Base-by-base conservation (phyloP, 441 rosid genomes). In the Pelargonium australe region DNA sequence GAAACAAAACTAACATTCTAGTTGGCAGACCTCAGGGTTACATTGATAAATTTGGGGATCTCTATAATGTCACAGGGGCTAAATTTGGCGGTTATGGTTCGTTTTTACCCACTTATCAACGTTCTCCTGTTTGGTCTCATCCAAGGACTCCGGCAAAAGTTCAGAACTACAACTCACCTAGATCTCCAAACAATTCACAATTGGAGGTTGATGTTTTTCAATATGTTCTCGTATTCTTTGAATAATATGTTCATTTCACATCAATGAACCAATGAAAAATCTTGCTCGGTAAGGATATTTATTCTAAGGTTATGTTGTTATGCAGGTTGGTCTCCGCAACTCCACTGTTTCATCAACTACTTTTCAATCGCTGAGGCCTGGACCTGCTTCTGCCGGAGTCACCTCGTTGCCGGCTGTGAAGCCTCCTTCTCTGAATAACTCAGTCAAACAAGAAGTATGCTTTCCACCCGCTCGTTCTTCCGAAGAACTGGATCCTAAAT, bases 51-150 rank as follows among this genome's bases (percentile, higher is more conserved):
- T 58, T 19, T 20, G 63, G 31, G 63, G 31, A 19, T 19, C 25
- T 58, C 28, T 76, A 69, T 73, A 63, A 78, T 28, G 69, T 71
- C 73, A 72, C 87, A 95, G 99, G 99, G 75, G 80, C 99, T 51
- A 92, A 87, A 76, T 92, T 75, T 85, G 99, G 97, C 75, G 97
- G 95, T 41, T 95, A 95, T 80, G 99, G 98, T 78, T 95, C 99
- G 17, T 95, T 95, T 80, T 85, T 95, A 75, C 90, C 92, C 64
- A 63, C 92, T 58, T 81, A 84, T 81, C 86, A 85, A 66, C 94
- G 97, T 41, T 90, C 99, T 73, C 98, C 96, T 74, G 74, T 78
- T 64, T 80, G 81, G 80, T 74, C 95, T 78, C 83, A 75, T 75
- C 84, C 87, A 11, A 86, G 77, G 82, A 77, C 89, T 68, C 86